Evolutionary conservation across 306 rosid genomes (phyloP), one percentile per base, ranked within the genome.

Genomic region (Prunus persica): DNA sequence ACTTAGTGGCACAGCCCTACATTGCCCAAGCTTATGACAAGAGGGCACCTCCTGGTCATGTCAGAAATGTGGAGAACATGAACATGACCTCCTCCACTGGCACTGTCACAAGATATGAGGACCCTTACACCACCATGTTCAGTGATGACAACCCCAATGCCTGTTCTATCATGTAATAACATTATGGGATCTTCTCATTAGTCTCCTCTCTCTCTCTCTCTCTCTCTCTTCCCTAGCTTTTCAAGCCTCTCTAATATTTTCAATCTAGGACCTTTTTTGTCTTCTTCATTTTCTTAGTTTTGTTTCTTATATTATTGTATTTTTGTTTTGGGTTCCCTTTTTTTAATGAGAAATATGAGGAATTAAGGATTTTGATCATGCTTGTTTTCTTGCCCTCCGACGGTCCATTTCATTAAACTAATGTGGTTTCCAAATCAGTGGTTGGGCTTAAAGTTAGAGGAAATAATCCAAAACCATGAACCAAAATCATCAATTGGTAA

Each of bases 91-190:
- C 83, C 69, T 58, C 82, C 32, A 79, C 73, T 38, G 96, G 78
- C 79, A 84, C 88, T 15, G 71, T 88, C 62, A 69, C 89, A 71
- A 87, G 78, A 87, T 83, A 92, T 81, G 98, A 89, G 67, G 97
- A 95, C 78, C 97, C 98, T 68, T 95, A 95, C 80, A 81, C 70
- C 78, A 84, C 78, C 86, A 88, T 95, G 89, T 95, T 95, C 82
- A 95, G 99, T 77, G 99, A 95, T 87, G 99, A 95, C 69, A 95
- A 95, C 85, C 97, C 99, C 64, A 95, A 95, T 78, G 99, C 99
- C 13, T 95, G 99, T 74, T 91, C 99, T 56, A 79, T 95, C 67
- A 91, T 95, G 99, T 95, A 91, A 63, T 28, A 11, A 32, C 30
- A 70, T 19, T 22, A 27, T 28, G 43, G 20, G 6, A 30, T 16